Evolutionary conservation across 768 basidiomycete genomes (phyloP), one percentile per base, ranked within the genome.

Genomic region (Mycena crocata): DNA sequence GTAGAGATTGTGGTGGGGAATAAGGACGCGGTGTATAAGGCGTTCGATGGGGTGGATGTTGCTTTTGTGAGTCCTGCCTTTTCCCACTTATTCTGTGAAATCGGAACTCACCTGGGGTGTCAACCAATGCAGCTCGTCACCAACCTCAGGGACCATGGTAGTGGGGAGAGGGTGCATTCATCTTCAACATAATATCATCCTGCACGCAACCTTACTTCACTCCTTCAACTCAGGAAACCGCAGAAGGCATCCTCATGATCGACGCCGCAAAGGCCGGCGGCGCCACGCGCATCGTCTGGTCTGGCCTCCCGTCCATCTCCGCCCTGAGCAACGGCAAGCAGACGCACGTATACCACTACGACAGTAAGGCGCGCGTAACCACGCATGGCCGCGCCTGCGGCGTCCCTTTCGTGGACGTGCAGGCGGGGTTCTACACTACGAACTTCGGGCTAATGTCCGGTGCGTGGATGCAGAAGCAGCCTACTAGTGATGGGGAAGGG

Each of bases 211-310:
- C n/a, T n/a, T n/a, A n/a, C n/a, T n/a, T n/a, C n/a, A n/a, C n/a
- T 32, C 40, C 19, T 35, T 37, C 32, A 21, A 17, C 17, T 32
- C 31, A 66, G 64, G 55, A 66, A 60, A 19, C 39, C 5, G 64
- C 31, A 5, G 64, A 59, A 52, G 57, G 55, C 13, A 60, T 52
- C 34, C 32, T 66, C 35, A 51, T 66, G 57, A 46, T 66, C 48
- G 42, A 52, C n/a, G 57, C 64, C 23, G 57, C 57, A 14, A 60
- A 54, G 28, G 48, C 58, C 8, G 37, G 21, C 12, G 57, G 50
- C 26, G 64, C 51, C 31, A 35, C 35, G 1, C 45, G 30, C 3
- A 17, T 66, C 48, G 30, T 59, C 26, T 66, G 64, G 64, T 66
- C 42, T 2, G 57, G 48, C 1, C 49, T 66, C 17, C 30, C 40